Evolutionary conservation across 164 flowering plant genomes (phyloP).

Genomic region (Saururus chinensis): DNA sequence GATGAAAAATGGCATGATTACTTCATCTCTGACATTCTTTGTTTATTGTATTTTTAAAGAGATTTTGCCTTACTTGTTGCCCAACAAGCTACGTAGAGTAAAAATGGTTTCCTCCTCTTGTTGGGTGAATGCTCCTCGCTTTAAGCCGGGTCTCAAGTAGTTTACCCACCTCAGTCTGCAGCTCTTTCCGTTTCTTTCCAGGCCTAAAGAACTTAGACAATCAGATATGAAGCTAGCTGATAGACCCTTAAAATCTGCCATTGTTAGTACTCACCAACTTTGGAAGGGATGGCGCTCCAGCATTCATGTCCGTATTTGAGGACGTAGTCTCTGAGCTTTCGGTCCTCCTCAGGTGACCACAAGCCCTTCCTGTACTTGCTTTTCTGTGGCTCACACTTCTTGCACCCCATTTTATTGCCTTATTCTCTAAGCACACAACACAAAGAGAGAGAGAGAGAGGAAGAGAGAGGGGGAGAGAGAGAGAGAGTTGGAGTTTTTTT

Average conservation of each 20-base stretch:
- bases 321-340: conserved; percentile 48
- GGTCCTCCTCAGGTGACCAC: conserved; percentile 95
- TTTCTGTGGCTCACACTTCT: conserved; percentile 28
- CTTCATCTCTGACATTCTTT: too few species aligned
- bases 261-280: conserved; percentile 44
- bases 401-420: conserved; percentile 44
- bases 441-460: too few species aligned
- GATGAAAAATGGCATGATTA: neutral
- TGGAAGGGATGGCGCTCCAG: conserved; percentile 74
- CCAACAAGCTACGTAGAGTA: conserved; percentile 51
- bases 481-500: too few species aligned
- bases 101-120: conserved; percentile 64
- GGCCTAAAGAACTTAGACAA: conserved; percentile 30
- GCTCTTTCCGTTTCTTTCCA: conserved; percentile 85
- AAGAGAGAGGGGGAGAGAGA: too few species aligned
- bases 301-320: conserved; percentile 60
- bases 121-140: conserved; percentile 40
- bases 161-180: too few species aligned
- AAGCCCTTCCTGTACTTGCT: conserved; percentile 63
- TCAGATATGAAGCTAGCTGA: neutral
- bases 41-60: too few species aligned
- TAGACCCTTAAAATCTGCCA: neutral
- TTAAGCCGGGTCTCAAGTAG: conserved; percentile 80
- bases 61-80: conserved; percentile 97
- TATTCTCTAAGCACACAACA: too few species aligned